Base-by-base conservation (phyloP, 768 basidiomycete species). In the Crucibulum laeve region DNA sequence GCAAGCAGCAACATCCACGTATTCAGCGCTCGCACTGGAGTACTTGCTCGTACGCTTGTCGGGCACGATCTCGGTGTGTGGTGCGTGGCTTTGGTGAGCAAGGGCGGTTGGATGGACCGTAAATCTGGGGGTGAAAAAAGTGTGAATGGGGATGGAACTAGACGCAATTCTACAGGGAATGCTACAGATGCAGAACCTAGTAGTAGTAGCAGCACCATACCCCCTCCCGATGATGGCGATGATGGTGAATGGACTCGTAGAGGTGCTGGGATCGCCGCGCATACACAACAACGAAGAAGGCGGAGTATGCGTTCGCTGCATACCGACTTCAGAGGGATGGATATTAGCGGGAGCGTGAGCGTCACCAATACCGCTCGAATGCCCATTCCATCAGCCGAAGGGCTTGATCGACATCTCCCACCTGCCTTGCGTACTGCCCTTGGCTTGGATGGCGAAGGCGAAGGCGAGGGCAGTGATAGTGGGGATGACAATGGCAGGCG, bases 21-120 rank as follows among this genome's bases (percentile, higher is more conserved):
- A 7, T 97, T 91, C 65, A 84, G 84, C 49, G 82, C 88, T 1
- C 68, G 65, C 30, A 87, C 86, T 0, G 94, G 94, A 0, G 76
- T 84, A 1, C 77, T 88, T 39, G 74, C 76, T 32, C 75, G 86
- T 40, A 89, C 88, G 0, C 77, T 98, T 1, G 70, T 79, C 6
- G 94, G 94, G 0, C 94, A 96, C 60, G 82, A 85, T 13, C 65
- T 74, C 17, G 94, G 94, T n/a, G 93, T 96, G 1, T 97, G 94
- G 94, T 85, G 87, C 11, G 79, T 96, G 11, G 80, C 83, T 42
- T 74, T 97, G 21, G 80, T 94, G 38, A 76, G 77, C 19, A 73
- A 76, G 32, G 82, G 84, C n/a, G 84, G 82, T 17, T 49, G 42
- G 42, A 42, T n/a, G 26, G 25, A 10, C 22, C 40, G 23, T 13